phyloP scores from a whole-genome alignment of 257 asterid genomes.

The Solanum dulcamara region DNA sequence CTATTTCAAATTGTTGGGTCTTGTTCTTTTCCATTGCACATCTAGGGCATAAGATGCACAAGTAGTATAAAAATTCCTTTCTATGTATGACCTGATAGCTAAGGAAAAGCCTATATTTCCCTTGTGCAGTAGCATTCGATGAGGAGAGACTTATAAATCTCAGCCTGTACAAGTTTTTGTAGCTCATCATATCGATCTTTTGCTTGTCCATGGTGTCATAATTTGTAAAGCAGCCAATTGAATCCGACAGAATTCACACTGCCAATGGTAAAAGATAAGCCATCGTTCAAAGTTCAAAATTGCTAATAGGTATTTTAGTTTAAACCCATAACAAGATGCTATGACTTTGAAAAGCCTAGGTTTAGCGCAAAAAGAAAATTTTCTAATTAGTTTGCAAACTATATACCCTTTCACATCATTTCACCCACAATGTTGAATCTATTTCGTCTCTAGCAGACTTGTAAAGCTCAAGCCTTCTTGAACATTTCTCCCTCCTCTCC shows the following conservation, averaged over 20 bases:
- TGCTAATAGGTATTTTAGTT: not conserved
- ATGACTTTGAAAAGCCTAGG: not conserved
- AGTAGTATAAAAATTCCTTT: not conserved
- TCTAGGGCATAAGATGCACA: not conserved
- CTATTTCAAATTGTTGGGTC: not conserved
- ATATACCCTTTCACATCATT: not conserved
- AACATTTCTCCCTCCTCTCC: conserved; percentile 28
- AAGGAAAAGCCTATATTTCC: not conserved
- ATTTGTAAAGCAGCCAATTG: not conserved
- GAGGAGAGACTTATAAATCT: not conserved
- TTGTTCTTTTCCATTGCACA: not conserved
- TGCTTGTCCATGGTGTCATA: not conserved
- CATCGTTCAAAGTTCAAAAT: not conserved
- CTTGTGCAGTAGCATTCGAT: not conserved
- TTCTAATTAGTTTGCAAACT: not conserved
- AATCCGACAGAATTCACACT: not conserved
- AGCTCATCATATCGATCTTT: not conserved
- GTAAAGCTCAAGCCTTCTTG: conserved; percentile 22
- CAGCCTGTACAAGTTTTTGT: not conserved
- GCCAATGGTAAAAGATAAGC: not conserved
- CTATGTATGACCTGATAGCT: not conserved
- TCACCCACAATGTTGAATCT: conserved; percentile 18
- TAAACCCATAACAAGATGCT: not conserved
- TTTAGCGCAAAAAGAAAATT: not conserved
- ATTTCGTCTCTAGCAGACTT: conserved; percentile 32